phyloP scores from a whole-genome alignment of 2,329 filamentous ascomycete species.

The Colletotrichum viniferum region DNA sequence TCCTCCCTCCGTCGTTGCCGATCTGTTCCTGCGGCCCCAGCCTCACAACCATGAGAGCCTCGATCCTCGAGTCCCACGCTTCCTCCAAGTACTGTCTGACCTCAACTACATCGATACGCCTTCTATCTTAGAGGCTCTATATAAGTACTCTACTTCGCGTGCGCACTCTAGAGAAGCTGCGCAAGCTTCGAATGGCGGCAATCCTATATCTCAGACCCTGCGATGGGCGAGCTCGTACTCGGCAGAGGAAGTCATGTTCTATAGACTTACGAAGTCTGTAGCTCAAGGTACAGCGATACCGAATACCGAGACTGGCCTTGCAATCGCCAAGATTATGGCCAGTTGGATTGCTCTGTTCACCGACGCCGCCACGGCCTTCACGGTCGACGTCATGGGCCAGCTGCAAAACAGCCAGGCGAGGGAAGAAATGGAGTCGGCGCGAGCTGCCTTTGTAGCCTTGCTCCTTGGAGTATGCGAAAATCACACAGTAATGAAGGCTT shows the following conservation, averaged over 20 bases:
- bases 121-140: conserved; percentile 59
- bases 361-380: conserved; percentile 52
- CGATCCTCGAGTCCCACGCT: conserved; percentile 64
- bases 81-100: conserved; percentile 59
- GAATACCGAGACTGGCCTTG: conserved; percentile 51
- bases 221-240: conserved; percentile 63
- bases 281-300: conserved; percentile 57
- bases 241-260: conserved; percentile 89
- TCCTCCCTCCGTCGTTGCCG: conserved; percentile 54
- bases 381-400: conserved; percentile 51
- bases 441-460: conserved; percentile 68
- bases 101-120: conserved; percentile 57
- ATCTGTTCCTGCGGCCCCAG: conserved; percentile 62
- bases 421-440: conserved; percentile 64
- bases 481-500: conserved; percentile 53
- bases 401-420: conserved; percentile 47
- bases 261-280: conserved; percentile 89
- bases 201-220: conserved; percentile 12
- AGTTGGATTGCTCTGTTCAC: conserved; percentile 66
- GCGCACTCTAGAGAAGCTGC: conserved; percentile 31
- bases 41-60: conserved; percentile 52
- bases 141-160: conserved; percentile 62
- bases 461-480: conserved; percentile 68
- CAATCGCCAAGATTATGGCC: conserved; percentile 54
- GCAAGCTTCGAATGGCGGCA: not conserved